Base-by-base conservation (phyloP, 345 rosid genomes). In the Brassica juncea region DNA sequence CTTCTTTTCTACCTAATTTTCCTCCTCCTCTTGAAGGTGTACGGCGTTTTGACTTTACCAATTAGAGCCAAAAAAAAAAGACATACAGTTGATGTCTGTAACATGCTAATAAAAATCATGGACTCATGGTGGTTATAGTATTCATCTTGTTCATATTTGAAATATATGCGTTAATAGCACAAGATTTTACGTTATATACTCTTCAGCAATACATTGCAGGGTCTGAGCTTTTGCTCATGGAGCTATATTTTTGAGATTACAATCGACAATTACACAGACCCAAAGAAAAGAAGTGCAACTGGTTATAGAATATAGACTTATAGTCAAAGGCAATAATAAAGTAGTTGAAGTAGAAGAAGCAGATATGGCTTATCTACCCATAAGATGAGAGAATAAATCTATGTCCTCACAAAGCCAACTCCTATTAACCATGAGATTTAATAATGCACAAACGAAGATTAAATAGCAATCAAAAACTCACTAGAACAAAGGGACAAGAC, bases 21-120 rank as follows among this genome's bases (percentile, higher is more conserved):
- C 14, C n/a, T 3, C n/a, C 16, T 14, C n/a, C 71, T 91, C 89
- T 86, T 88, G 90, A 1, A 89, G 87, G 76, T 86, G 73, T 9
- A 90, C 79, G 27, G 87, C 87, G 67, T 90, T 89, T 83, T 86
- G 87, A 77, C 97, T 93, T 86, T 14, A 72, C n/a, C 74, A 49
- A 68, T 68, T 62, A 39, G 74, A 14, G 65, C 58, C 11, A 65
- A 27, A 4, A 79, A n/a, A 66, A 59, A 31, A 32, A 66, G 9
- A 31, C 23, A 54, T 12, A 74, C 6, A 23, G 64, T 59, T 3
- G n/a, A 58, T 58, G 31, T 27, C 49, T 25, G 19, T 63, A 60
- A 44, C 37, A 44, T 55, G 15, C 1, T 60, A 60, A 60, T 31
- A 32, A 32, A 15, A 70, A 39, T 27, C 65, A 60, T 25, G 31